Base-by-base conservation (phyloP, 345 rosid genomes). In the Brassica rapa region DNA sequence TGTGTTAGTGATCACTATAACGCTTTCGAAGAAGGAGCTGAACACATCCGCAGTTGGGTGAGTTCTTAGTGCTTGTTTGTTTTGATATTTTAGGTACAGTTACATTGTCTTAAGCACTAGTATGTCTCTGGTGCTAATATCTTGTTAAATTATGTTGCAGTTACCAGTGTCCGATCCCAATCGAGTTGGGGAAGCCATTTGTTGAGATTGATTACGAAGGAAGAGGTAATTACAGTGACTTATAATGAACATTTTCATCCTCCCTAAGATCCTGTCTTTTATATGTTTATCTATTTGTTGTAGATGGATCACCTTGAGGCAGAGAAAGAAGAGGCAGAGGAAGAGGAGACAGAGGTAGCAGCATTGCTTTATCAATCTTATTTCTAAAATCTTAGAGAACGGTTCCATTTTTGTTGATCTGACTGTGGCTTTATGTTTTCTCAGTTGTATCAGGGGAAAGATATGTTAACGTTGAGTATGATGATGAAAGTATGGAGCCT, bases 1-100 rank as follows among this genome's bases (percentile, higher is more conserved):
- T 86, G 99, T 95, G 39, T 91, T 98, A 0, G 87, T 91, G 98
- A 90, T 95, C 59, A 93, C 88, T 7, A 89, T 93, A 24, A 88
- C 92, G 51, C 97, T 95, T 65, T 95, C 98, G 4, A 91, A 81
- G 82, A 82, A 75, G 77, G 96, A 88, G 77, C 80, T 95, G 78
- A 83, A 93, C 82, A 77, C 84, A 16, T 85, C 92, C 41, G 81
- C 96, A 7, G 77, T 88, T 79, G 99, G 99, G 99, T 91, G 77
- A 82, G 94, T 86, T 62, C 80, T 5, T 68, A 25, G 61, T 7
- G 49, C 55, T 61, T 61, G 57, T 63, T 55, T 62, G 6, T 51
- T 63, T 49, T 9, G 5, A 16, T 35, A 15, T 51, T 16, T 11
- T 21, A 4, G 6, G 8, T 7, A 5, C 23, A 2, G 59, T 15